Evolutionary conservation across 768 basidiomycete species (phyloP).

Genomic region (Neoboletus magnificus): DNA sequence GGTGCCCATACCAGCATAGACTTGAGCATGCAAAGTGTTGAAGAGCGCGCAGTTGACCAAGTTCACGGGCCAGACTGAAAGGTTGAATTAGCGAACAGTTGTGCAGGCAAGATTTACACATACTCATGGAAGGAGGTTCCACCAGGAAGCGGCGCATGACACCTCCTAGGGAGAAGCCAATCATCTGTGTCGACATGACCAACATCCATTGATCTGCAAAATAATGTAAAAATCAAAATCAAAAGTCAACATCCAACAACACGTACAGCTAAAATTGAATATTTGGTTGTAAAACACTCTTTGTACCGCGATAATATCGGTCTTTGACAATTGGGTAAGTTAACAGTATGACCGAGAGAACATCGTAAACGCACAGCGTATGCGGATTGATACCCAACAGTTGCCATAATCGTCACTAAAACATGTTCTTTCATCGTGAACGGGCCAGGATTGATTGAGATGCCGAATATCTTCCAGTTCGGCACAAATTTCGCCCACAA

Average conservation of each 20-base stretch:
- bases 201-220: conserved; percentile 53
- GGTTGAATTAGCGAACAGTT: conserved; percentile 14
- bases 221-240: background rate
- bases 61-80: conserved; percentile 68
- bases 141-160: conserved; percentile 61
- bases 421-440: conserved; percentile 76
- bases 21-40: conserved; percentile 69
- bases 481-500: conserved; percentile 58
- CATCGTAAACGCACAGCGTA: conserved; percentile 13
- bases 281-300: conserved; percentile 61
- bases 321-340: conserved; percentile 28
- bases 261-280: conserved; percentile 49
- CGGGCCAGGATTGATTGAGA: conserved; percentile 68
- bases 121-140: conserved; percentile 63
- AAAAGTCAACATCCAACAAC: background rate
- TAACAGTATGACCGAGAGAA: background rate
- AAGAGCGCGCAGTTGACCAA: conserved; percentile 71
- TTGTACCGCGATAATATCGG: conserved; percentile 74
- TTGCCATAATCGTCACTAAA: conserved; percentile 70
- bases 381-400: conserved; percentile 35
- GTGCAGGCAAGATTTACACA: conserved; percentile 4
- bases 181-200: conserved; percentile 70
- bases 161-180: conserved; percentile 62
- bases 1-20: conserved; percentile 41
- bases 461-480: conserved; percentile 48